Conservation (phyloP, 2,329 filamentous ascomycete genomes). For the Arthrobotrys pseudoclavata region DNA sequence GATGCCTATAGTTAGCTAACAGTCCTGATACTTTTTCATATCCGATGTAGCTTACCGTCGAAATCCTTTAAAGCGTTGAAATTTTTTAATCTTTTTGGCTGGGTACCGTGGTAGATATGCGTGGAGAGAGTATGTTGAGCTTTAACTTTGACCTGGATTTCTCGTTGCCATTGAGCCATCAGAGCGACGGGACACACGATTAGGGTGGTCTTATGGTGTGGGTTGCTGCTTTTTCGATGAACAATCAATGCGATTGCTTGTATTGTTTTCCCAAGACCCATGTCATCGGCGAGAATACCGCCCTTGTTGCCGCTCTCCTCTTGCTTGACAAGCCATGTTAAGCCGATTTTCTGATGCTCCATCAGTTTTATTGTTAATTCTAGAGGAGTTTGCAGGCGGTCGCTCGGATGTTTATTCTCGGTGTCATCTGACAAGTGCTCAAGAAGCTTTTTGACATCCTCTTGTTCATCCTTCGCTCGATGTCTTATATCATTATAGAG, state of each 20-base stretch:
- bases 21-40: not conserved
- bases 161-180: slow-evolving; percentile 79
- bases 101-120: slow-evolving; percentile 76
- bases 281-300: slow-evolving; percentile 83
- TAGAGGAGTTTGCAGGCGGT: slow-evolving; percentile 77
- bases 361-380: slow-evolving; percentile 79
- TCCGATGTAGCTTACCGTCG: slow-evolving; percentile 67
- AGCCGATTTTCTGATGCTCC: slow-evolving; percentile 83
- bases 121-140: slow-evolving; percentile 73
- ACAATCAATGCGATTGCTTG: slow-evolving; percentile 84
- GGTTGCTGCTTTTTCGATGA: slow-evolving; percentile 74
- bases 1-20: not conserved
- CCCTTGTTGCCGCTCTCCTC: slow-evolving; percentile 80
- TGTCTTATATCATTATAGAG: not conserved
- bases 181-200: slow-evolving; percentile 32
- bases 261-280: slow-evolving; percentile 88
- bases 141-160: slow-evolving; percentile 80
- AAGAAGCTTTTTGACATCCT: slow-evolving; percentile 56
- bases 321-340: slow-evolving; percentile 82
- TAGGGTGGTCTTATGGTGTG: slow-evolving; percentile 64
- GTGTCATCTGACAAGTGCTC: slow-evolving; percentile 61
- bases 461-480: slow-evolving; percentile 25
- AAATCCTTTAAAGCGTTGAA: slow-evolving; percentile 75
- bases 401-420: slow-evolving; percentile 70
- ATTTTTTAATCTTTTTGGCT: slow-evolving; percentile 69